These are phyloP conservation scores for Aspergillus incahuasiensis DNA, from an alignment of 495 filamentous ascomycete genomes.

Conservation along the genomic window DNA sequence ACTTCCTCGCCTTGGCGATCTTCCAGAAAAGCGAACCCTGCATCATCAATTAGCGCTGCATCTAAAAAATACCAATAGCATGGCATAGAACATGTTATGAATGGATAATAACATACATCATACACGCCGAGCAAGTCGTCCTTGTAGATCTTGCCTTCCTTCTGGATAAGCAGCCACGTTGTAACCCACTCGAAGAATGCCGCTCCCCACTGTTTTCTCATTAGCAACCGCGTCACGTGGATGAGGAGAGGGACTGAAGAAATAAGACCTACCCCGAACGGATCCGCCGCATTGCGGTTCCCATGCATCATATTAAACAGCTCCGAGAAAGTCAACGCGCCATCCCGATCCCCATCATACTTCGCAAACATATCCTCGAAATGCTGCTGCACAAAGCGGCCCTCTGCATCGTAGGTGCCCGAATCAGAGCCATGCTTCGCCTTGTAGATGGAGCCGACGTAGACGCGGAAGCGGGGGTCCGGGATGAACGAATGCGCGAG, in stretches of 20 bases:
- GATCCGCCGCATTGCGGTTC: constrained; percentile 41
- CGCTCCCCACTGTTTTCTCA: constrained; percentile 2
- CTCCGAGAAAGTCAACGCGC: constrained; percentile 24
- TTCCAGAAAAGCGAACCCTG: constrained; percentile 24
- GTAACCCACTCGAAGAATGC: constrained; percentile 37
- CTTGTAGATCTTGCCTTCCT: constrained; percentile 42
- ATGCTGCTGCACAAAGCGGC: constrained; percentile 47
- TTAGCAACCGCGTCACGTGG: no score
- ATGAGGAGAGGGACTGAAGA: no score
- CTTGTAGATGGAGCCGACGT: constrained; percentile 47
- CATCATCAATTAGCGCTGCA: background rate
- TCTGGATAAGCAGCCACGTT: constrained; percentile 46
- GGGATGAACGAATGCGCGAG: constrained; percentile 30
- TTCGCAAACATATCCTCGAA: constrained; percentile 58
- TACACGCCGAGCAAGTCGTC: constrained; percentile 41
- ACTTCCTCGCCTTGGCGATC: constrained; percentile 12
- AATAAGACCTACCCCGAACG: constrained; percentile 32
- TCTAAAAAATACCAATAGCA: background rate
- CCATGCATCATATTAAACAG: constrained; percentile 33
- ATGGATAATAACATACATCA: no score
- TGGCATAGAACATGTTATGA: background rate
- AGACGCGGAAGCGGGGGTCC: constrained; percentile 51
- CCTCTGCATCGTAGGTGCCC: constrained; percentile 49
- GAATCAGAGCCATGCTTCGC: constrained; percentile 55
- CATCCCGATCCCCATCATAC: constrained; percentile 39